A percentile compares a stretch with the other conserved stretches of the same genome.
These are phyloP conservation scores for Cyberlindnera xishuangbannaensis DNA, from an alignment of 805 yeast species.

Conservation along the genomic window DNA sequence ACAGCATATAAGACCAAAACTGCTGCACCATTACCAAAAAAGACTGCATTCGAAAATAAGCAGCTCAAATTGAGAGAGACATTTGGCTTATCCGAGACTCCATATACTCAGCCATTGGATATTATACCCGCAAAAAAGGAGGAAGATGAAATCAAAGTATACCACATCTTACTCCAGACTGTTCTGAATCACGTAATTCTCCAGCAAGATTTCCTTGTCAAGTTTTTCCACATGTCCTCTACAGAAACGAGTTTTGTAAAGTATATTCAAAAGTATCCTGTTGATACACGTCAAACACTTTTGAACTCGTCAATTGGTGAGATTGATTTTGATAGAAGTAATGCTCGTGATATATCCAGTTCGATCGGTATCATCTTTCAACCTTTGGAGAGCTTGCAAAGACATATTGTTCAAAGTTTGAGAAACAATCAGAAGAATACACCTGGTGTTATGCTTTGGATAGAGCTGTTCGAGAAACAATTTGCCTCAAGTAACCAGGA, in stretches of 20 bases:
- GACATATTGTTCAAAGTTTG: slow-evolving; percentile 29
- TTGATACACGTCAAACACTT: slow-evolving; percentile 26
- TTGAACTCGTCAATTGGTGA: slow-evolving; percentile 30
- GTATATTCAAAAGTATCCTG: slow-evolving; percentile 27
- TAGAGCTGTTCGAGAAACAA: slow-evolving; percentile 35
- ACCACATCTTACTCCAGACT: slow-evolving; percentile 25
- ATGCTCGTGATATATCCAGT: slow-evolving; percentile 41
- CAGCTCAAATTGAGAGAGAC: slow-evolving; percentile 17
- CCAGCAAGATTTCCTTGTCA: slow-evolving; percentile 35
- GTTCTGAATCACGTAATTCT: slow-evolving; percentile 31
- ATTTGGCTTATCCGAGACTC: slow-evolving; percentile 18
- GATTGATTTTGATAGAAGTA: slow-evolving; percentile 40
- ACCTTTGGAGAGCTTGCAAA: slow-evolving; percentile 26
- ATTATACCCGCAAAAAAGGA: slow-evolving; percentile 1
- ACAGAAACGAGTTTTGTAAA: slow-evolving; percentile 28
- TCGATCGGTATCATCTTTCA: slow-evolving; percentile 43
- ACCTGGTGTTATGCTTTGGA: slow-evolving; percentile 36
- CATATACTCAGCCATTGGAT: slow-evolving; percentile 7
- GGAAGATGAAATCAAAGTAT: slow-evolving; percentile 6
- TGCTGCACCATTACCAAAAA: slow-evolving; percentile 1
- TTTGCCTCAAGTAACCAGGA: slow-evolving; percentile 57
- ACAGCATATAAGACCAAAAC: slow-evolving; percentile 9
- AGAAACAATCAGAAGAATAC: slow-evolving; percentile 34
- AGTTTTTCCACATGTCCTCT: slow-evolving; percentile 36
- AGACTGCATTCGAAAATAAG: slow-evolving; percentile 5